These are phyloP conservation scores for Phytophthora constricta DNA, from an alignment of 352 stramenopile genomes.

Conservation along the genomic window DNA sequence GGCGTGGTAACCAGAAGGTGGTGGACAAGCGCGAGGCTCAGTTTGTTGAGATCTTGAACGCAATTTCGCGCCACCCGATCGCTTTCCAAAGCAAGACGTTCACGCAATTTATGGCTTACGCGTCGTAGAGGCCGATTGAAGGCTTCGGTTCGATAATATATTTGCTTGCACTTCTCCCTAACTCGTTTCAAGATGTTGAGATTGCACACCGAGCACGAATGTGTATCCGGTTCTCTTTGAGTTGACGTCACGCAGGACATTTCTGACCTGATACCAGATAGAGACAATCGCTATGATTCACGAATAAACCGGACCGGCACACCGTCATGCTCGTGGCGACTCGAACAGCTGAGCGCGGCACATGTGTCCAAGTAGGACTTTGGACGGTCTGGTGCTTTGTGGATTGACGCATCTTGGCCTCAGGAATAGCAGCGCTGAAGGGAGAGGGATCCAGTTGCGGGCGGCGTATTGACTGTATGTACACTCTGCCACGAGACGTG, in stretches of 20 bases:
- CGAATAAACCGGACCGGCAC: neutral
- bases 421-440: constrained; percentile 6
- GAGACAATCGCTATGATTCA: neutral
- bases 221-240: neutral
- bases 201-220: no score
- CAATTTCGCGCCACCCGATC: constrained; percentile 59
- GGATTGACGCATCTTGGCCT: constrained; percentile 12
- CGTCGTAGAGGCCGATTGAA: constrained; percentile 11
- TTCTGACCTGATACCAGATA: neutral
- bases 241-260: neutral
- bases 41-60: constrained; percentile 75
- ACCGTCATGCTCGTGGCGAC: neutral
- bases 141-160: constrained; percentile 8
- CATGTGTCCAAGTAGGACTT: neutral
- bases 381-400: constrained; percentile 17
- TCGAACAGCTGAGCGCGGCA: neutral
- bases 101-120: constrained; percentile 44
- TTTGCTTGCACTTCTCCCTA: constrained; percentile 3
- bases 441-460: constrained; percentile 29
- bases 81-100: constrained; percentile 54
- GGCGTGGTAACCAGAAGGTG: constrained; percentile 56
- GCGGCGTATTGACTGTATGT: neutral
- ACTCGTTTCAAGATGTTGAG: no score
- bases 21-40: constrained; percentile 63
- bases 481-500: constrained; percentile 29